Conservation (phyloP, 495 filamentous ascomycete genomes). For the Friedmanniomyces endolithicus region DNA sequence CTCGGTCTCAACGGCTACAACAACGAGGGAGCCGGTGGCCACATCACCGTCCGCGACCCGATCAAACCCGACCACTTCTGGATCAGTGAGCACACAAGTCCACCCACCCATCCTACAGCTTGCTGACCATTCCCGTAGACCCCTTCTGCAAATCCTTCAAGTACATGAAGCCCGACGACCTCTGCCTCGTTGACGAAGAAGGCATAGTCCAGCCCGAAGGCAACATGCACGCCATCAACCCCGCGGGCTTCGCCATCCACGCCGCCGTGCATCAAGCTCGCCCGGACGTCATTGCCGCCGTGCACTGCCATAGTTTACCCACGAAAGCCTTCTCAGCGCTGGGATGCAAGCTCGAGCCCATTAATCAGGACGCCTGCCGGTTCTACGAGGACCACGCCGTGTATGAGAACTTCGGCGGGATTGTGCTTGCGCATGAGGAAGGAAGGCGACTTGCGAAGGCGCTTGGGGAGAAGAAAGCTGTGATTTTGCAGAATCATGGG, state of each 20-base stretch:
- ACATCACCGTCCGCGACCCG: slow-evolving; percentile 23
- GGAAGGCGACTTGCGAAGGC: slow-evolving; percentile 49
- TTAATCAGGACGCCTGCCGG: slow-evolving; percentile 35
- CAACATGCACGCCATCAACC: slow-evolving; percentile 47
- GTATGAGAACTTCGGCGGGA: slow-evolving; percentile 53
- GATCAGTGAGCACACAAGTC: slow-evolving; percentile 37
- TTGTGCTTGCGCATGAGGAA: slow-evolving; percentile 60
- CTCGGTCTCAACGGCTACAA: slow-evolving; percentile 15
- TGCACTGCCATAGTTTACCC: slow-evolving; percentile 59
- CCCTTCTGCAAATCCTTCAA: slow-evolving; percentile 62
- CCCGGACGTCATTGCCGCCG: slow-evolving; percentile 59
- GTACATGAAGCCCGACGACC: slow-evolving; percentile 55
- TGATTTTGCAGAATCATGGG: slow-evolving; percentile 58
- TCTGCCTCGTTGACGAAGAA: slow-evolving; percentile 53
- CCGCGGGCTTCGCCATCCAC: slow-evolving; percentile 40
- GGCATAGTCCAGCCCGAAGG: slow-evolving; percentile 60
- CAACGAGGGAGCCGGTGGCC: slow-evolving; percentile 22
- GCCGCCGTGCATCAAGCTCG: slow-evolving; percentile 48
- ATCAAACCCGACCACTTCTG: slow-evolving; percentile 33
- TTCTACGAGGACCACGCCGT: slow-evolving; percentile 45
- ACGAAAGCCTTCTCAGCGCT: slow-evolving; percentile 56
- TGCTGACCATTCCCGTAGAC: slow-evolving; percentile 30
- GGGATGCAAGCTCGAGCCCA: slow-evolving; percentile 55
- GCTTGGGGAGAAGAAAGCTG: slow-evolving; percentile 55
- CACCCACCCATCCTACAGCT: not conserved